Evolutionary conservation across 345 rosid genomes (phyloP), one percentile per base, ranked within the genome.

Genomic region (Populus euphratica): DNA sequence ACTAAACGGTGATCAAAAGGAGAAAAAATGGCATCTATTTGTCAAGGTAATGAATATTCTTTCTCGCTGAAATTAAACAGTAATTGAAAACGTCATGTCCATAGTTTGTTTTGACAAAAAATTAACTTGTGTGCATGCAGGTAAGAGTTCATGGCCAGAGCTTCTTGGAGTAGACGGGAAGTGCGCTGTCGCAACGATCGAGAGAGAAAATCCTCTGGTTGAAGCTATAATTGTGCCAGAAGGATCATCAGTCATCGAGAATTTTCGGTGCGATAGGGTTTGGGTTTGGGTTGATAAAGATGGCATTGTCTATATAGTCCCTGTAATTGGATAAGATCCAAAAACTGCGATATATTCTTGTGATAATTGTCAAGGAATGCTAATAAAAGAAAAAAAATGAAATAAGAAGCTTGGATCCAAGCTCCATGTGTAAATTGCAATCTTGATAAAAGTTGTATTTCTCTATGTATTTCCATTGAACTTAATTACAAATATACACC

Each of bases 91-190:
- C 0, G 0, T 52, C 23, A 52, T 52, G 61, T 52, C 5, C 59
- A 20, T 63, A 17, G 2, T 23, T 25, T 16, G 20, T 5, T 25
- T 5, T 44, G 43, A 39, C 36, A 33, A 33, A 33, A 0, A 33
- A 33, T 33, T 44, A 25, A 63, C 25, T 44, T 70, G 73, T 25
- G 21, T 25, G 5, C 12, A 21, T 65, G 76, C 31, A 79, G 82
- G 82, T 8, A 80, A 75, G 61, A 63, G 61, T 70, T 69, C 82
- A 33, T 80, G 82, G 82, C 82, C 82, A 18, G 79, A 80, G 78
- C 66, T 75, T 4, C 0, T 74, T 8, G 75, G 82, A 14, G 47
- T 14, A 13, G 47, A 61, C 1, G 78, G 82, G 66, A 38, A 35
- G 20, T 52, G 12, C 0, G 76, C 79, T 6, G 67, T 14, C 2